phyloP scores from a whole-genome alignment of 257 asterid genomes.

The Solanum piurae region DNA sequence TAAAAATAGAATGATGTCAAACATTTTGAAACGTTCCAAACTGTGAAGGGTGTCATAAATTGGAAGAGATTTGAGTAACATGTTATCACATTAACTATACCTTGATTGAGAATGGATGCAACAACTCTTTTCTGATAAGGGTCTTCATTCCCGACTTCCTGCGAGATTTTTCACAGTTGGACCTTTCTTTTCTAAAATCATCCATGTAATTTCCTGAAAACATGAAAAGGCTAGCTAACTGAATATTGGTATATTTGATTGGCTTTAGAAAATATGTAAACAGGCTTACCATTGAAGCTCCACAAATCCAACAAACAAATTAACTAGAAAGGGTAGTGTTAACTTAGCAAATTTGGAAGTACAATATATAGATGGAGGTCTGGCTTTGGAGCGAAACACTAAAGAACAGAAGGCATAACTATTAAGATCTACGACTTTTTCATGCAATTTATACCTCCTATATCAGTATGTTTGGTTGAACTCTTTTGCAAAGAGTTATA shows the following conservation, averaged over 20 bases:
- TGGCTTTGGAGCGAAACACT: not conserved
- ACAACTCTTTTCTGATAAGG: not conserved
- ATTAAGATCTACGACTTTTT: not conserved
- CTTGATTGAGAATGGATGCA: not conserved
- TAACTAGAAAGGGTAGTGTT: not conserved
- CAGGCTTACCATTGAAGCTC: not conserved
- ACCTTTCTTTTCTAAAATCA: not conserved
- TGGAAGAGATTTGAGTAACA: not conserved
- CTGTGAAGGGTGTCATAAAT: not conserved
- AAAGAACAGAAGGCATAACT: not conserved
- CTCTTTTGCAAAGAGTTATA: not conserved
- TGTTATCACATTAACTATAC: not conserved
- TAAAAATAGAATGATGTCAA: not conserved
- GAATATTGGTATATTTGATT: not conserved
- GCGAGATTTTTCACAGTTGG: not conserved
- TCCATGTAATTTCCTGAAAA: slow-evolving; percentile 2
- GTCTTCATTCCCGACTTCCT: not conserved
- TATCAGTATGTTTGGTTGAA: not conserved
- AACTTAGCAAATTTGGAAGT: not conserved
- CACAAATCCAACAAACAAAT: not conserved
- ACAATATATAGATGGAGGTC: not conserved
- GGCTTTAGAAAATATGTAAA: not conserved
- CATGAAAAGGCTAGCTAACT: not conserved
- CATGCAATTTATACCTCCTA: not conserved
- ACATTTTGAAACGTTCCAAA: not conserved